Base-by-base conservation (phyloP, 192 early-diverging fungal species). In the Entomortierella parvispora region DNA sequence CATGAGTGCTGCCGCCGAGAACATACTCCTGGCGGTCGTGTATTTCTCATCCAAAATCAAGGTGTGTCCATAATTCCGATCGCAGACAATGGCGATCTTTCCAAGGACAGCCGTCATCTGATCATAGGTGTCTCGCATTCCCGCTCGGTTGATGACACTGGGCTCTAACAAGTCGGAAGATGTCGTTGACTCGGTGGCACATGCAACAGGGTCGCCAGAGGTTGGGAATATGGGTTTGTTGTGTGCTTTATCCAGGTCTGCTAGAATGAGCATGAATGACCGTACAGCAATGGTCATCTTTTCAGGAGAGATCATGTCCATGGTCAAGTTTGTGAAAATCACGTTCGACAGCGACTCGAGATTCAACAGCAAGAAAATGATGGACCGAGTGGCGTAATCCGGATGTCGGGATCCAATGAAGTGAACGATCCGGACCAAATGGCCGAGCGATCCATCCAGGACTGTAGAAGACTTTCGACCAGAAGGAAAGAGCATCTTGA, bases 231-330 rank as follows among this genome's bases (percentile, higher is more conserved):
- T 68, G 26, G 88, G 88, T 26, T 49, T 71, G 53, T 23, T 37
- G 28, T 67, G 23, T 34, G 62, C 78, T 22, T 88, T 84, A 57
- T 93, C 93, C 29, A 93, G 81, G 49, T 93, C 91, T 0, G 88
- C 75, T n/a, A 97, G 67, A 31, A 95, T 81, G 31, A 94, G 53
- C 64, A 90, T 78, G 62, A 95, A 93, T 6, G 92, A 83, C 15
- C 90, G 68, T 8, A 97, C 75, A 1, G 86, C 95, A 50, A 96
- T 88, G 3, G 89, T 89, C 75, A 92, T 87, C 34, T 91, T 80
- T 62, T 95, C 94, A 0, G 92, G 86, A 18, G 74, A 69, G 52
- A 90, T 79, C 43, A 88, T 79, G 9, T 88, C 86, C 43, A 86
- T 52, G 17, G 81, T 68, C 28, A 69, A 50, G 64, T 80, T 85